phyloP scores from a whole-genome alignment of 2,329 filamentous ascomycete species.

The Eurotiales sp. region DNA sequence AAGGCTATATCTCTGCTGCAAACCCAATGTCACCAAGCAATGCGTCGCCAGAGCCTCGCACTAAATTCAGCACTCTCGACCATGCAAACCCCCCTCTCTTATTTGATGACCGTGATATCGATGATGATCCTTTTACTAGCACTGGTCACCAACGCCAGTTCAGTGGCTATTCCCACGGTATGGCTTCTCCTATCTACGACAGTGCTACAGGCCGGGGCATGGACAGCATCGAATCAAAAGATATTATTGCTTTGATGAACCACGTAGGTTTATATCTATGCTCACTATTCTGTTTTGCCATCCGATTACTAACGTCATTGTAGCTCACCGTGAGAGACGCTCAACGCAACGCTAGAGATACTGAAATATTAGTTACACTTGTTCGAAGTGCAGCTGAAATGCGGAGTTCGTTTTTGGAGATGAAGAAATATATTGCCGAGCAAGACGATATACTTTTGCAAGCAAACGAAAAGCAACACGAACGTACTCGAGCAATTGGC shows the following conservation, averaged over 20 bases:
- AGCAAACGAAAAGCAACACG: constrained; percentile 81
- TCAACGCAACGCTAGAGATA: constrained; percentile 91
- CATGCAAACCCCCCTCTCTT: constrained; percentile 49
- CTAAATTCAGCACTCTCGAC: constrained; percentile 50
- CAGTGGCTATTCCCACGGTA: constrained; percentile 88
- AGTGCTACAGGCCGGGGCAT: constrained; percentile 81
- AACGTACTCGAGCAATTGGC: constrained; percentile 76
- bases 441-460: constrained; percentile 87
- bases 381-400: constrained; percentile 94
- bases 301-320: constrained; percentile 24
- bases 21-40: constrained; percentile 53
- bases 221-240: constrained; percentile 89
- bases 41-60: constrained; percentile 44
- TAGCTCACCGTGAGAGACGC: constrained; percentile 92
- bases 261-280: constrained; percentile 58
- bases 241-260: constrained; percentile 96
- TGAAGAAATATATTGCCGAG: constrained; percentile 86
- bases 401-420: constrained; percentile 92
- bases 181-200: constrained; percentile 86
- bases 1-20: constrained; percentile 84
- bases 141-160: constrained; percentile 60
- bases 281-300: constrained; percentile 22
- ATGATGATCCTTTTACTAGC: constrained; percentile 63
- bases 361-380: constrained; percentile 90
- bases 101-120: constrained; percentile 44